Percentiles rank a stretch among this genome's conserved stretches.
These are phyloP conservation scores for Pythium periplocum DNA, from an alignment of 352 stramenopile species.

Conservation along the genomic window DNA sequence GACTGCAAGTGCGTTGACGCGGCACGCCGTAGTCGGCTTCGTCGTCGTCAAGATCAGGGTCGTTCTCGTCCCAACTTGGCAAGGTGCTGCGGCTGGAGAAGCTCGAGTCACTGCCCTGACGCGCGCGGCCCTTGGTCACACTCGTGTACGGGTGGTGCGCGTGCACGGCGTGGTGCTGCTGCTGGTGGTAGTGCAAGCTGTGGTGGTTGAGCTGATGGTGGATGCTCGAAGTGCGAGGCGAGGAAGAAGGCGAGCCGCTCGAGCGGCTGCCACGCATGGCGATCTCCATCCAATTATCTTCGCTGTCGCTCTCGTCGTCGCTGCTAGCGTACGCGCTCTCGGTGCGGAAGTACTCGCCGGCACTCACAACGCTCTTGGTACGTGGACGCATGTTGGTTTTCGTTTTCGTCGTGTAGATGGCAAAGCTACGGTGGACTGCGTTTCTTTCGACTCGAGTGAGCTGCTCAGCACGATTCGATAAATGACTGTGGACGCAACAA, in stretches of 20 bases:
- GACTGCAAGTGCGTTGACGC: constrained; percentile 55
- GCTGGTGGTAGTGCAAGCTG: constrained; percentile 1
- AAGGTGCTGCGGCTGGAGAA: constrained; percentile 28
- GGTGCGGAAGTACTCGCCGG: constrained; percentile 68
- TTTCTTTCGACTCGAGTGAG: constrained; percentile 1
- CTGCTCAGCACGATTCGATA: constrained; percentile 15
- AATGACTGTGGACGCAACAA: constrained; percentile 3
- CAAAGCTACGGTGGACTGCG: neutral
- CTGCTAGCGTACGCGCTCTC: constrained; percentile 19
- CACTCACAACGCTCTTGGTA: constrained; percentile 66
- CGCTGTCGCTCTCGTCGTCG: constrained; percentile 31
- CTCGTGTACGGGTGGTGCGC: constrained; percentile 9
- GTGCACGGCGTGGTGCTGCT: constrained; percentile 6
- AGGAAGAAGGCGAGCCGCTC: neutral
- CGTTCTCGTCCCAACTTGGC: constrained; percentile 44
- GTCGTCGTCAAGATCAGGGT: constrained; percentile 27
- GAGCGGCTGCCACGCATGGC: constrained; percentile 21
- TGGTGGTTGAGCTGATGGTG: neutral
- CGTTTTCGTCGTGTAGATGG: neutral
- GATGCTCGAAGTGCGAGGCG: neutral
- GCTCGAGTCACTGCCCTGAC: constrained; percentile 31
- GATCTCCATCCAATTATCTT: constrained; percentile 49
- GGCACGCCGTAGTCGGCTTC: constrained; percentile 23
- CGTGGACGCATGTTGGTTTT: constrained; percentile 50
- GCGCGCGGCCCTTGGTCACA: constrained; percentile 26